phyloP scores from a whole-genome alignment of 352 stramenopile species.

The Phytophthora pluvialis region DNA sequence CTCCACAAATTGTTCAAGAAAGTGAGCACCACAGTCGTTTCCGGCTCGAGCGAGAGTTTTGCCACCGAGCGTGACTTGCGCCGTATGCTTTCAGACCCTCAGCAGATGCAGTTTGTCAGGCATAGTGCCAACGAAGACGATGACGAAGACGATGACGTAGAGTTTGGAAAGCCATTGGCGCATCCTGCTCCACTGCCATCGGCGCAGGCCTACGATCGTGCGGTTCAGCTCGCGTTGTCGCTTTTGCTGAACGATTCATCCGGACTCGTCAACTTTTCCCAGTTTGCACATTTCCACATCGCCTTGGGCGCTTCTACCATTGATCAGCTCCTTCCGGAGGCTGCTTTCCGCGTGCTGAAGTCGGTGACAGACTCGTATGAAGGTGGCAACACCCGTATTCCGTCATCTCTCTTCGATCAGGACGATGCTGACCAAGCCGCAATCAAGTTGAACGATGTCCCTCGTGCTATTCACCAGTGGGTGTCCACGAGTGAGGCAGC shows the following conservation, averaged over 20 bases:
- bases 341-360: conserved; percentile 78
- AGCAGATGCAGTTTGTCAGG: conserved; percentile 38
- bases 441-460: conserved; percentile 63
- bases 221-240: conserved; percentile 62
- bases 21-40: conserved; percentile 50
- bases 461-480: conserved; percentile 53
- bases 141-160: conserved; percentile 14
- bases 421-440: conserved; percentile 36
- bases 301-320: conserved; percentile 68
- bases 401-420: conserved; percentile 13
- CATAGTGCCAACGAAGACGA: conserved; percentile 36
- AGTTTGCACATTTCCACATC: conserved; percentile 91
- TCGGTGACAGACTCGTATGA: conserved; percentile 41
- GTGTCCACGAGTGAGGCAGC: conserved; percentile 26
- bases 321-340: conserved; percentile 78
- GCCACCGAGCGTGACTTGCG: conserved; percentile 62
- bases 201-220: conserved; percentile 51
- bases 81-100: conserved; percentile 59
- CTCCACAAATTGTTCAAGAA: conserved; percentile 80
- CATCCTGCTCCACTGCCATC: conserved; percentile 28
- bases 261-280: conserved; percentile 86
- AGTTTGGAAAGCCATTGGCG: background rate
- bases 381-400: conserved; percentile 11
- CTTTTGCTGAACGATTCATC: conserved; percentile 79
- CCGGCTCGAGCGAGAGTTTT: conserved; percentile 56